Base-by-base conservation (phyloP, 2,329 filamentous ascomycete genomes). In the Penicillium fuscoglaucum region DNA sequence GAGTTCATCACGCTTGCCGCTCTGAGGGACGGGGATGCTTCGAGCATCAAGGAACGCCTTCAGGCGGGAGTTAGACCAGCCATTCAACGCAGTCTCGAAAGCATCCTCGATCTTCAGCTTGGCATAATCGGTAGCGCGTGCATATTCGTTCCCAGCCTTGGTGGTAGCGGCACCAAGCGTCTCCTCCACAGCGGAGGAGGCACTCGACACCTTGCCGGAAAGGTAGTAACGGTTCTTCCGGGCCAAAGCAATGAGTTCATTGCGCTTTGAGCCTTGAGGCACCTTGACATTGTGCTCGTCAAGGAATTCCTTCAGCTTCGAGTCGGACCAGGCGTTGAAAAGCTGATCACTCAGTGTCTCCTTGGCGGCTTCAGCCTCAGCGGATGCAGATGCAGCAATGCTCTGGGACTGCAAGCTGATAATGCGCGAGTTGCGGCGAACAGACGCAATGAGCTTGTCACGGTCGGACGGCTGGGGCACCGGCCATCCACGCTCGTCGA, bases 271-370 rank as follows among this genome's bases (percentile, higher is more conserved):
- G 48, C 93, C 95, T 72, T 98, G 93, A 10, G 95, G 95, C 51
- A 97, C 91, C 80, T 83, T 83, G 72, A 99, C 89, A 58, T 87
- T 86, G 68, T 98, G 95, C 83, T 93, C 91, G 80, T 98, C 93
- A 55, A 87, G 87, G 80, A 95, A 98, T 62, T 91, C 88, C 83
- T 98, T 98, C 73, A 99, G 83, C 75, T 96, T 82, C 69, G 84
- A 88, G 71, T 97, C 93, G 70, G 89, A 88, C 95, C 95, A 99
- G 4, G 90, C 87, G 67, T 96, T 88, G 70, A 98, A 89, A 53
- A 97, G 81, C 68, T 88, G 87, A 68, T 98, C 91, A 62, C 88
- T 91, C 43, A 98, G 79, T 48, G 86, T 89, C 52, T 88, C 80
- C 66, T 92, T 89, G 1, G 90, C 88, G 40, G 85, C 81, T 50